Conservation (phyloP, 2,329 filamentous ascomycete genomes). For the Ilyonectria mors-panacis region DNA sequence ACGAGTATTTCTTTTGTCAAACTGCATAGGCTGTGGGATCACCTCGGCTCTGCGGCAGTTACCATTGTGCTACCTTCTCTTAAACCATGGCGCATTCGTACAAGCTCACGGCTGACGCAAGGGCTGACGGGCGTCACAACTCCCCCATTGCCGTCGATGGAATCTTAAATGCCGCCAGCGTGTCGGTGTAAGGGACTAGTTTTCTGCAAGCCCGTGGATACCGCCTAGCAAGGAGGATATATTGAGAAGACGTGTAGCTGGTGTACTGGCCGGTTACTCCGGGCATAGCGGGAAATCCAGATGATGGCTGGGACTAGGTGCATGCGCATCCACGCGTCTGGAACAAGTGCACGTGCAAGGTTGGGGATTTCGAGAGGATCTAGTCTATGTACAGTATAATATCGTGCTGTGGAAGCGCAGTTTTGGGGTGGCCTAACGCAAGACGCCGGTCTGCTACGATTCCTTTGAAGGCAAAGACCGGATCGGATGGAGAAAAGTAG, state of each 20-base stretch:
- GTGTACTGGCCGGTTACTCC: background rate
- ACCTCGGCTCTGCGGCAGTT: background rate
- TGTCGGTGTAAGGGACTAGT: background rate
- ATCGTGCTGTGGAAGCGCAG: background rate
- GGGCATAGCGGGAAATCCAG: background rate
- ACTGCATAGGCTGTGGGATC: background rate
- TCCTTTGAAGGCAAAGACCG: background rate
- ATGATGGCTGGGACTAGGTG: background rate
- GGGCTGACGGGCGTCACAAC: background rate
- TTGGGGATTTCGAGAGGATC: background rate
- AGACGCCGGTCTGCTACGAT: background rate
- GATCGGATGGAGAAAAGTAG: background rate
- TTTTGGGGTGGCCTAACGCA: background rate
- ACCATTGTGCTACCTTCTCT: background rate
- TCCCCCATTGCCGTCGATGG: background rate
- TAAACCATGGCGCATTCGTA: background rate
- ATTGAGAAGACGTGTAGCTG: background rate
- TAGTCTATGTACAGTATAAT: background rate
- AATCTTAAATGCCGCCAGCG: background rate
- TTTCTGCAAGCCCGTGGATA: background rate
- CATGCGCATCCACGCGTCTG: background rate
- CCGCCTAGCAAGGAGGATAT: background rate
- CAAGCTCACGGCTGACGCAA: background rate
- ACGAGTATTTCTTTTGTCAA: too few species aligned
- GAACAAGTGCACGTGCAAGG: conserved; percentile 9